Base-by-base conservation (phyloP, 306 rosid genomes). In the Quercus glauca region DNA sequence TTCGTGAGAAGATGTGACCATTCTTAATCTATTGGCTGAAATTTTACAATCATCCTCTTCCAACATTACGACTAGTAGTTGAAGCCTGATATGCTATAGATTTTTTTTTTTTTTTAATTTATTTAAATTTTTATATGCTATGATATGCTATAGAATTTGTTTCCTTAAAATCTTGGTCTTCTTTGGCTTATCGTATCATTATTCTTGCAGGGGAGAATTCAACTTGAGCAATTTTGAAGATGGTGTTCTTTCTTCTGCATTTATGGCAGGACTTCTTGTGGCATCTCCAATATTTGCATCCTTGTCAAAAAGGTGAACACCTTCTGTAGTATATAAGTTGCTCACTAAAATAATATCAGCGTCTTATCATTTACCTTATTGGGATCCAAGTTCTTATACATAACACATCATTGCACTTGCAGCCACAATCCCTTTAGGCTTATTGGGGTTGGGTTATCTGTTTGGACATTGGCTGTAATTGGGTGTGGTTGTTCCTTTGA, bases 381-480 rank as follows among this genome's bases (percentile, higher is more conserved):
- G 55, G 57, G 59, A 31, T 59, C 56, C 37, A 37, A 51, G 49
- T 69, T 29, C 15, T 20, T 55, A 64, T 64, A 57, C 78, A 72
- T 76, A 58, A 45, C 74, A 80, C 73, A 60, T 73, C 73, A n/a
- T 80, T 73, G 29, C n/a, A 43, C 72, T 79, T 82, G 89, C 94
- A 95, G 99, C 81, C 85, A 91, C 75, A 92, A 89, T 81, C 96
- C 99, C 12, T 95, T 95, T 82, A 89, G 97, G 84, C 98, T 95
- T 81, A 95, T 95, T 79, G 97, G 98, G 76, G 92, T 92, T 84
- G 99, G 99, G 78, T 86, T 95, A 86, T 89, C 97, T 75, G 91
- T 92, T 76, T 95, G 99, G 99, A 91, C 99, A 55, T 81, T 92
- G 23, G 97, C 98, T 12, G 67, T 85, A 55, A 92, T 88, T 77